These are phyloP conservation scores for Gaertneriomyces semiglobifer DNA, from an alignment of 192 early-diverging fungal species.

Conservation along the genomic window DNA sequence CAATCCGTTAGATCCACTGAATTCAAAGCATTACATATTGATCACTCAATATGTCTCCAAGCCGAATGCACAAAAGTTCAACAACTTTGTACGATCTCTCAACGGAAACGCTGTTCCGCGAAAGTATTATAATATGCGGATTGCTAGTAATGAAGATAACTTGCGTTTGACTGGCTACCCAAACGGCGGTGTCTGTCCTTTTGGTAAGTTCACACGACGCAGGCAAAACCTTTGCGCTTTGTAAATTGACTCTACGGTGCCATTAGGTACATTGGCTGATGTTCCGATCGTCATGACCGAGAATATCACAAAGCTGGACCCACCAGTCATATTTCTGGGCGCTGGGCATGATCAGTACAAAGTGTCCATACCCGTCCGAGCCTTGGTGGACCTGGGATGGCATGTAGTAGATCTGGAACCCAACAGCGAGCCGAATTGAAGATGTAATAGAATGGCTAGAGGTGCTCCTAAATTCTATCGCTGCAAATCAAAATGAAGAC, in stretches of 20 bases:
- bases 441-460: no score
- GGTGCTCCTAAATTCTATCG: no score
- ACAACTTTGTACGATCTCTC: constrained; percentile 61
- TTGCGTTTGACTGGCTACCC: constrained; percentile 68
- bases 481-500: no score
- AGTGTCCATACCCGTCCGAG: constrained; percentile 60
- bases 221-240: background rate
- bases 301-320: constrained; percentile 58
- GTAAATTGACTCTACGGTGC: constrained; percentile 10
- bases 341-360: constrained; percentile 87
- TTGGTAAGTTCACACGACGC: constrained; percentile 50
- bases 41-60: constrained; percentile 57
- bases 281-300: constrained; percentile 70
- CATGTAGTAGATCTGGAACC: constrained; percentile 37
- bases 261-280: constrained; percentile 44
- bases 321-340: constrained; percentile 71
- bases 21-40: constrained; percentile 65
- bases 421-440: no score
- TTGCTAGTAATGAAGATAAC: constrained; percentile 49
- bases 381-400: constrained; percentile 51
- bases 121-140: constrained; percentile 79
- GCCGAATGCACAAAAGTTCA: constrained; percentile 61
- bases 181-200: constrained; percentile 66
- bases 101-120: constrained; percentile 49
- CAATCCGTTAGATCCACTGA: constrained; percentile 44